These are phyloP conservation scores for Manihot esculenta DNA, from an alignment of 441 rosid species.

Conservation along the genomic window DNA sequence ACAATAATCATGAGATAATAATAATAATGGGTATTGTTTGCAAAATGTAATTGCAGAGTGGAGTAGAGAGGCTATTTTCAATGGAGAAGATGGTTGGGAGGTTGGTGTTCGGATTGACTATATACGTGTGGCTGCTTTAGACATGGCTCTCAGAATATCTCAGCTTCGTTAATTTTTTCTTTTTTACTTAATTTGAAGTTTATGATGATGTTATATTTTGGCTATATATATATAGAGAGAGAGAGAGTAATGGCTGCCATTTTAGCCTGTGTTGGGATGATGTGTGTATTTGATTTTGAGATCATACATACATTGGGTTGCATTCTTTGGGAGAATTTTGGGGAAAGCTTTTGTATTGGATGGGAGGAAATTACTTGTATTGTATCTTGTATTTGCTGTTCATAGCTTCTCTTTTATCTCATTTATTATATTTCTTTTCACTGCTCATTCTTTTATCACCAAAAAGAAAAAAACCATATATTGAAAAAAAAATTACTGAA, in stretches of 20 bases:
- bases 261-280: constrained; percentile 25
- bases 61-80: constrained; percentile 40
- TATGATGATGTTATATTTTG: constrained; percentile 10
- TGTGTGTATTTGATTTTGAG: constrained; percentile 25
- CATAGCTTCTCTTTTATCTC: neutral
- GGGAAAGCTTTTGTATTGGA: neutral
- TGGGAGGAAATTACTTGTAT: neutral
- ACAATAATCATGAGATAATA: too few relatives aligned
- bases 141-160: neutral
- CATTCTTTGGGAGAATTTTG: constrained; percentile 6
- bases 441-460: too few relatives aligned
- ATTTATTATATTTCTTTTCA: constrained; percentile 3
- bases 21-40: too few relatives aligned
- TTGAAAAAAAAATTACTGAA: too few relatives aligned
- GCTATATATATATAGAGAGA: neutral
- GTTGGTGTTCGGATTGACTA: constrained; percentile 47
- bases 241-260: constrained; percentile 15
- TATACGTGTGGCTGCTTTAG: constrained; percentile 49
- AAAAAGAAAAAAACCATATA: too few relatives aligned
- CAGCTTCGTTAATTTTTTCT: neutral
- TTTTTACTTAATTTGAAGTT: constrained; percentile 4
- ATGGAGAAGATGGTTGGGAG: constrained; percentile 35
- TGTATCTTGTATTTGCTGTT: neutral
- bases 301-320: constrained; percentile 19
- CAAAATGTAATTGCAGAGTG: constrained; percentile 56